Percentiles rank a stretch among this genome's conserved stretches.
Conservation (phyloP, 352 stramenopile species). For the Phytophthora foliorum region DNA sequence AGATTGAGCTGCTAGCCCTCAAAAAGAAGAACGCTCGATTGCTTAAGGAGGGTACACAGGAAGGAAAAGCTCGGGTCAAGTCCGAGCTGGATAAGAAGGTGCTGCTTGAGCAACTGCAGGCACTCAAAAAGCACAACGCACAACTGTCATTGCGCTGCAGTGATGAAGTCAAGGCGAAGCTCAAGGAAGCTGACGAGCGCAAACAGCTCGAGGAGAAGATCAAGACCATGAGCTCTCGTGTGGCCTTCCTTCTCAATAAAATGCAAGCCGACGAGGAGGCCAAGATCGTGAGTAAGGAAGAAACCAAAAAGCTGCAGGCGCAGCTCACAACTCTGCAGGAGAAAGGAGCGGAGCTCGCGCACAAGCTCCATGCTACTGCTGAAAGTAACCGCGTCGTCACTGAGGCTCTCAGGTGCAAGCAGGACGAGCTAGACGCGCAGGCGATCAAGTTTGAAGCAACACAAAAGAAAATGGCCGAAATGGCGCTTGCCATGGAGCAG, state of each 20-base stretch:
- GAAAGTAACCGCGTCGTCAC: constrained; percentile 95
- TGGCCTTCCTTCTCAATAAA: constrained; percentile 97
- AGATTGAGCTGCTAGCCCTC: constrained; percentile 94
- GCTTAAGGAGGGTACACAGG: constrained; percentile 94
- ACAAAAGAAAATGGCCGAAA: constrained; percentile 76
- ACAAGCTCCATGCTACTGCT: constrained; percentile 91
- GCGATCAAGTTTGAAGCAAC: constrained; percentile 86
- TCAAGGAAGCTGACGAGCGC: constrained; percentile 92
- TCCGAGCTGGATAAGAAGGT: constrained; percentile 95
- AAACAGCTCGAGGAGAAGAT: constrained; percentile 96
- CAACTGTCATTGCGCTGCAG: constrained; percentile 93
- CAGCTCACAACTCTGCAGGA: constrained; percentile 92
- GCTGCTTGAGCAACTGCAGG: constrained; percentile 94
- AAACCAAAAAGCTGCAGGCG: constrained; percentile 95
- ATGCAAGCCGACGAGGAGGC: constrained; percentile 97
- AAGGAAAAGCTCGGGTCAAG: constrained; percentile 94
- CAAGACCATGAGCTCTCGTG: constrained; percentile 92
- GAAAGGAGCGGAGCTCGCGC: constrained; percentile 89
- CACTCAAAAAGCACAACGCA: constrained; percentile 96
- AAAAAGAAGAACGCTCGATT: constrained; percentile 96
- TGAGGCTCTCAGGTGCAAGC: constrained; percentile 88
- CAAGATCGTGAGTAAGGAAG: constrained; percentile 93
- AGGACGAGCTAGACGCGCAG: constrained; percentile 92
- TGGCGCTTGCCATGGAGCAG: constrained; percentile 67
- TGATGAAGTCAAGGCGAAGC: constrained; percentile 95